These are phyloP conservation scores for Astragalus glycyphyllos DNA, from an alignment of 306 rosid species.

Conservation along the genomic window DNA sequence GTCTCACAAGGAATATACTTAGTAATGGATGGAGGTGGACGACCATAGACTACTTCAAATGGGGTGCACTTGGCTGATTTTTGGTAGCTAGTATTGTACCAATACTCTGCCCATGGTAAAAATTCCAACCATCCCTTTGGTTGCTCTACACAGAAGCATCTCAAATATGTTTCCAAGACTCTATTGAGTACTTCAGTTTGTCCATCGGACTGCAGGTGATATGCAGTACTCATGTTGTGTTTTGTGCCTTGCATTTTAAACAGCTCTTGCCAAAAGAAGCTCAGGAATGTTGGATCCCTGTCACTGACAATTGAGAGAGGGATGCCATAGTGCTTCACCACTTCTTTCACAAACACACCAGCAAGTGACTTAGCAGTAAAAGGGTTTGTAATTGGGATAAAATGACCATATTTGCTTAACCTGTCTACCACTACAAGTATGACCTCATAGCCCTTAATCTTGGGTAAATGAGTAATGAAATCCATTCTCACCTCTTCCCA, in stretches of 20 bases:
- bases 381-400: neutral
- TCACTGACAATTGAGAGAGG: neutral
- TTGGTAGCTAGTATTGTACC: too few species aligned
- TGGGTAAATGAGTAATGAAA: neutral
- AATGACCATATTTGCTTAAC: neutral
- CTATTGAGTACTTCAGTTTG: too few species aligned
- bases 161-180: too few species aligned
- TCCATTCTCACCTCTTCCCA: neutral
- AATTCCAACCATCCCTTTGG: too few species aligned
- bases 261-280: neutral
- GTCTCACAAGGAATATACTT: too few species aligned
- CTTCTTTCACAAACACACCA: neutral
- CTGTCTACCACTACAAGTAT: neutral
- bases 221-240: neutral
- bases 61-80: too few species aligned
- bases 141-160: too few species aligned
- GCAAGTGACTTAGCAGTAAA: neutral
- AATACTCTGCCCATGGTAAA: too few species aligned
- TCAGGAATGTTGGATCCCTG: neutral
- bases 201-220: neutral
- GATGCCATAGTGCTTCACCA: neutral
- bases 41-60: too few species aligned
- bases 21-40: too few species aligned
- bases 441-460: neutral
- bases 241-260: neutral